Percentiles rank a stretch among this genome's conserved stretches.
Conservation (phyloP, 2,329 filamentous ascomycete genomes). For the Setomelanomma holmii region DNA sequence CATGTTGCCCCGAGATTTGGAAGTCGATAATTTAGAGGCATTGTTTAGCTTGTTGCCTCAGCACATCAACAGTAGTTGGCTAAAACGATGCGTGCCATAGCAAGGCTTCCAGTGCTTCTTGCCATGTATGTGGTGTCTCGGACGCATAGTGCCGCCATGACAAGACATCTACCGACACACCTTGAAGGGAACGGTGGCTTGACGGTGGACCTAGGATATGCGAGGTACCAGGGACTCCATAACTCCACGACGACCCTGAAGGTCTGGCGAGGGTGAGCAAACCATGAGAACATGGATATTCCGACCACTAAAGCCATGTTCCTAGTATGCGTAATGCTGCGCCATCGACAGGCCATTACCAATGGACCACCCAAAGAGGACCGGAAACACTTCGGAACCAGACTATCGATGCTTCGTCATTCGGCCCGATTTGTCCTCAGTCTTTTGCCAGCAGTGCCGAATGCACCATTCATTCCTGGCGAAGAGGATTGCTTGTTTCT, state of each 20-base stretch:
- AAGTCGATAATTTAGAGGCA: too few relatives aligned
- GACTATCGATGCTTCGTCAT: slow-evolving; percentile 4
- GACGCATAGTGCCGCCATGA: too few relatives aligned
- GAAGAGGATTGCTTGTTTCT: slow-evolving; percentile 50
- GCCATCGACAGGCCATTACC: neutral
- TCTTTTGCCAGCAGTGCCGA: slow-evolving; percentile 7
- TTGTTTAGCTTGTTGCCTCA: too few relatives aligned
- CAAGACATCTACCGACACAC: too few relatives aligned
- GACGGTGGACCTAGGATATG: too few relatives aligned
- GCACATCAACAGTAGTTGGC: too few relatives aligned
- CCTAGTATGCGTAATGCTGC: neutral
- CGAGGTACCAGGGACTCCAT: slow-evolving; percentile 22
- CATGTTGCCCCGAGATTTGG: too few relatives aligned
- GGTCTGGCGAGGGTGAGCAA: slow-evolving; percentile 32
- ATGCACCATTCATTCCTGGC: slow-evolving; percentile 11
- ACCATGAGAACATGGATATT: slow-evolving; percentile 10
- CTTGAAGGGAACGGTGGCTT: too few relatives aligned
- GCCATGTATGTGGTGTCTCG: too few relatives aligned
- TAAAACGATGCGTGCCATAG: too few relatives aligned
- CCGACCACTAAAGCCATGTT: too few relatives aligned
- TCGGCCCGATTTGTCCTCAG: slow-evolving; percentile 25
- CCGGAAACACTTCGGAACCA: neutral
- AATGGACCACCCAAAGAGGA: neutral
- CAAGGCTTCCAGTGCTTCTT: too few relatives aligned
- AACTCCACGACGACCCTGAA: slow-evolving; percentile 27